Conservation (phyloP, 1,284 basidiomycete genomes). For the Sphaerobolus stellatus region DNA sequence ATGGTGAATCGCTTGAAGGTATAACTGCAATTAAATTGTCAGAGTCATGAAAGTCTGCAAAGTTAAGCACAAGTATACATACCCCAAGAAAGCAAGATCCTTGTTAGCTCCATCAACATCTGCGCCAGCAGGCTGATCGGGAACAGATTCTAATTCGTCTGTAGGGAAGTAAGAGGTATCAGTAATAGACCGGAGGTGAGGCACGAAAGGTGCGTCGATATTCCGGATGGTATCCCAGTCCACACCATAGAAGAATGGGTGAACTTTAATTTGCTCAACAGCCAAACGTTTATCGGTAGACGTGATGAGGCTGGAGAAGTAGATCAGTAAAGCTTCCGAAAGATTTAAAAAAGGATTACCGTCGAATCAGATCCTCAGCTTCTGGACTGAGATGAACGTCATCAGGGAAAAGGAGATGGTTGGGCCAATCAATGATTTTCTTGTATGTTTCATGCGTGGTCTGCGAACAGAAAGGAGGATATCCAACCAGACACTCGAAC, state of each 20-base stretch:
- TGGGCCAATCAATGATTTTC: slow-evolving; percentile 96
- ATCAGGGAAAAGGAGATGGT: slow-evolving; percentile 91
- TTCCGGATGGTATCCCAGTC: slow-evolving; percentile 90
- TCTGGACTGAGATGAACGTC: slow-evolving; percentile 93
- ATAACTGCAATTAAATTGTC: slow-evolving; percentile 66
- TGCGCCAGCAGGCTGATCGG: slow-evolving; percentile 68
- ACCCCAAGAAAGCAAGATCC: slow-evolving; percentile 92
- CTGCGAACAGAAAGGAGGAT: slow-evolving; percentile 97
- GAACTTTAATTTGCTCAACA: slow-evolving; percentile 88
- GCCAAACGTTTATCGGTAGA: slow-evolving; percentile 78
- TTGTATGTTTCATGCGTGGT: slow-evolving; percentile 98
- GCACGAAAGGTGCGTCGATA: slow-evolving; percentile 96
- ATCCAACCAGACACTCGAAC: slow-evolving; percentile 98
- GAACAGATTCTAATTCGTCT: slow-evolving; percentile 87
- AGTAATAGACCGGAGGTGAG: slow-evolving; percentile 87
- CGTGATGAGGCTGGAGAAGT: slow-evolving; percentile 70
- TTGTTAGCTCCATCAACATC: slow-evolving; percentile 78
- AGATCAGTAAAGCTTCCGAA: not conserved
- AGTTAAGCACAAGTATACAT: slow-evolving; percentile 30
- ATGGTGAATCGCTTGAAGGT: slow-evolving; percentile 77
- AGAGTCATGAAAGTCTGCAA: slow-evolving; percentile 9
- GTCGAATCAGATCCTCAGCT: slow-evolving; percentile 87
- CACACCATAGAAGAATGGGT: slow-evolving; percentile 96
- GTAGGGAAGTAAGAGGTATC: slow-evolving; percentile 98
- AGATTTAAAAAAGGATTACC: slow-evolving; percentile 43